Evolutionary conservation across 768 basidiomycete genomes (phyloP).

Genomic region (Pisolithus sp.): DNA sequence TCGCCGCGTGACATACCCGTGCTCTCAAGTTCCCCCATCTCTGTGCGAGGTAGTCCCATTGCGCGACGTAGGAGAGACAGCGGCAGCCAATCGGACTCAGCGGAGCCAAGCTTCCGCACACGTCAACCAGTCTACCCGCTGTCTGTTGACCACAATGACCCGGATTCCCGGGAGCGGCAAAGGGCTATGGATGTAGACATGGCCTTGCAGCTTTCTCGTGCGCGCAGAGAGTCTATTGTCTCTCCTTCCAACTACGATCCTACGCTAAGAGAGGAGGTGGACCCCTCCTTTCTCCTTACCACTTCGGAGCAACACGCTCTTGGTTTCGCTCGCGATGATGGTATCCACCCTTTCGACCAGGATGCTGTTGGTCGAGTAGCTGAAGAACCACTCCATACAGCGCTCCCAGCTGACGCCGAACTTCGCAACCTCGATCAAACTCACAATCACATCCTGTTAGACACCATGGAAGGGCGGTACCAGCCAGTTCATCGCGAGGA

Average conservation of each 20-base stretch:
- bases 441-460: constrained; percentile 47
- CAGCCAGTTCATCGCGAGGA: constrained; percentile 23
- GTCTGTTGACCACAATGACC: constrained; percentile 63
- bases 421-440: constrained; percentile 33
- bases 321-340: constrained; percentile 33
- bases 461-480: constrained; percentile 12
- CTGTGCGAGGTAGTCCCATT: constrained; percentile 35
- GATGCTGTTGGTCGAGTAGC: constrained; percentile 1
- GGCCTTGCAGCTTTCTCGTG: constrained; percentile 74
- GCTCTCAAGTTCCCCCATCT: constrained; percentile 38
- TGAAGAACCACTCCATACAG: constrained; percentile 4
- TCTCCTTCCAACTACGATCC: constrained; percentile 29
- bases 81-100: constrained; percentile 34
- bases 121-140: constrained; percentile 56
- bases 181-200: constrained; percentile 92
- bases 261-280: constrained; percentile 25
- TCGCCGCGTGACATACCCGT: constrained; percentile 29
- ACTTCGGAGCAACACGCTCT: constrained; percentile 45
- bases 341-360: constrained; percentile 10
- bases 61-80: constrained; percentile 32
- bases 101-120: constrained; percentile 35
- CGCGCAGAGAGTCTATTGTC: constrained; percentile 56
- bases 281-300: constrained; percentile 36
- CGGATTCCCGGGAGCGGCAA: constrained; percentile 78
- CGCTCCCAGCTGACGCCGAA: constrained; percentile 27